Evolutionary conservation across 192 early-diverging fungal species (phyloP), one percentile per base, ranked within the genome.

Genomic region (Gamsiella multidivaricata): DNA sequence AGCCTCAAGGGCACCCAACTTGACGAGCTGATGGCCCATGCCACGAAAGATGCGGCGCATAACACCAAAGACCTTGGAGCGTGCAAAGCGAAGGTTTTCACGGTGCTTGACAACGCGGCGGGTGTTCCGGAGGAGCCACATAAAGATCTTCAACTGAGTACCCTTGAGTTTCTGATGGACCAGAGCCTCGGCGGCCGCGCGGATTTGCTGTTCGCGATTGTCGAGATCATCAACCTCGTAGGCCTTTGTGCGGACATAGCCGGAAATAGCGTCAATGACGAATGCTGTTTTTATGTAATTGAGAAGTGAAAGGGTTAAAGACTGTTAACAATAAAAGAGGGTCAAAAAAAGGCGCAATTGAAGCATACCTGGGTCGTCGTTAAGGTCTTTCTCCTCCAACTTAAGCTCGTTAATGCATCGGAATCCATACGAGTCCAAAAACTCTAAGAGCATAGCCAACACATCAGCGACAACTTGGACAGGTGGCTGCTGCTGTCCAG

Each of bases 351-450:
- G 36, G 41, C 8, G 7, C 42, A 31, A 36, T 12, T 18, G 18
- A 31, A 25, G 49, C 58, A 32, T 76, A 76, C 73, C 73, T 26
- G 73, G 73, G 28, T 76, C 73, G 20, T 76, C 73, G 29, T 76
- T 76, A 11, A 76, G 34, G 29, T 76, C 73, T 36, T 76, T 61
- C 53, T 76, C 73, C 17, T 76, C 73, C 26, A 76, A 43, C 26
- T 76, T 76, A 33, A 76, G 73, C 49, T 76, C 73, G 37, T 76
- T 76, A 33, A 76, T 76, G 52, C 73, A 76, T 23, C 73, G 64
- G 59, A 76, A 76, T 54, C 73, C 65, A 62, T 76, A 76, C 22
- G 64, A 68, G 36, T 76, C 73, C 53, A 76, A 57, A 31, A 76
- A 76, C 53, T 76, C 73, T 2, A 76, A 28, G 45, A 76, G 67